Conservation (phyloP, 768 basidiomycete species). For the Hypholoma sublateritium region DNA sequence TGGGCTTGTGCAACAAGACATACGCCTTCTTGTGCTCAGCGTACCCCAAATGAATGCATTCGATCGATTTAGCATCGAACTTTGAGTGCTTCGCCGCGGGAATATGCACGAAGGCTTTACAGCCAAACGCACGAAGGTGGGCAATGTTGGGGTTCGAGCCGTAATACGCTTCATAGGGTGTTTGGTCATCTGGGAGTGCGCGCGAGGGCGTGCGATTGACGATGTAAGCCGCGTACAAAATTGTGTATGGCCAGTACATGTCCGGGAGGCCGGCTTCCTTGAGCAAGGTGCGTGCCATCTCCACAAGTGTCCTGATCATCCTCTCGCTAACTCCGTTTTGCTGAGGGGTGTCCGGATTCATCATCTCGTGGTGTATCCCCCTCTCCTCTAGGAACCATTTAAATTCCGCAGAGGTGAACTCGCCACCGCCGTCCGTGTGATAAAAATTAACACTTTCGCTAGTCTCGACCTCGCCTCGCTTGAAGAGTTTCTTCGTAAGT, state of each 20-base stretch:
- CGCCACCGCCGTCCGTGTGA: slow-evolving; percentile 2
- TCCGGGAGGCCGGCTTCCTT: slow-evolving; percentile 14
- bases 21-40: slow-evolving; percentile 10
- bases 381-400: neutral
- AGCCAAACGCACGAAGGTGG: slow-evolving; percentile 28
- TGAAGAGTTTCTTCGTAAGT: neutral
- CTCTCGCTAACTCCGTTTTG: slow-evolving; percentile 6
- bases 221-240: slow-evolving; percentile 29
- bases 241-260: slow-evolving; percentile 34
- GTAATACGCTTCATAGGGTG: slow-evolving; percentile 19
- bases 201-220: slow-evolving; percentile 30
- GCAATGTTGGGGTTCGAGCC: slow-evolving; percentile 27
- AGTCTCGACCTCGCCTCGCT: slow-evolving; percentile 5
- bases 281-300: slow-evolving; percentile 24
- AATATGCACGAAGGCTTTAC: slow-evolving; percentile 23
- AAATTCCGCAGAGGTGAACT: slow-evolving; percentile 6
- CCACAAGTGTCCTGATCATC: slow-evolving; percentile 5
- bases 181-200: slow-evolving; percentile 17
- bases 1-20: neutral
- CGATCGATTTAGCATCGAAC: slow-evolving; percentile 17
- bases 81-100: slow-evolving; percentile 18
- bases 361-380: slow-evolving; percentile 7
- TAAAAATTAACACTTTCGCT: neutral
- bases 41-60: slow-evolving; percentile 12
- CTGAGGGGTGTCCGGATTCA: slow-evolving; percentile 6